Conservation (phyloP, 768 basidiomycete genomes). For the Cystofilobasidium macerans region DNA sequence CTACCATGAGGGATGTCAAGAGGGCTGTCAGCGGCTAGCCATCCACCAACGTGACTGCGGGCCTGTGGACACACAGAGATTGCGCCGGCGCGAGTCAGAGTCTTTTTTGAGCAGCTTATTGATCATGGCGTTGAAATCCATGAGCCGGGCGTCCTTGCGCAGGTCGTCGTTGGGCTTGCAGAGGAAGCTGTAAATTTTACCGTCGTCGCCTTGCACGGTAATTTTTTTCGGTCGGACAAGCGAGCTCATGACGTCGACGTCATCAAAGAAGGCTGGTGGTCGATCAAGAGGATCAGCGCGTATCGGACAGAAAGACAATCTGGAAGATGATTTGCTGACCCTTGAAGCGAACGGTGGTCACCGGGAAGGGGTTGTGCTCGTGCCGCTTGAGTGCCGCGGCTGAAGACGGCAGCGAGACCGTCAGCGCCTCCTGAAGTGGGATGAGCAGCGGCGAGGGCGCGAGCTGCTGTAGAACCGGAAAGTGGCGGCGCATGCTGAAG, state of each 20-base stretch:
- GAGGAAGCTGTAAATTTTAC: slow-evolving; percentile 75
- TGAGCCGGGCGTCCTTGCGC: slow-evolving; percentile 88
- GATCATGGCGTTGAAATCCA: slow-evolving; percentile 97
- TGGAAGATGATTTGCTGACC: too few relatives aligned
- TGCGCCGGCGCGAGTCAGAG: slow-evolving; percentile 79
- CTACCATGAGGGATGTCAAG: slow-evolving; percentile 43
- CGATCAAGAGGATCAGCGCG: not conserved
- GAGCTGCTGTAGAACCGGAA: slow-evolving; percentile 47
- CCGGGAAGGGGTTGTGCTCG: slow-evolving; percentile 70
- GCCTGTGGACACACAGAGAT: slow-evolving; percentile 67
- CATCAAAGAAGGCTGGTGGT: slow-evolving; percentile 59
- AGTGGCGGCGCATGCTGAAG: slow-evolving; percentile 49
- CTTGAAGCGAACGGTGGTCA: slow-evolving; percentile 58
- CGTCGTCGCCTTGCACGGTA: slow-evolving; percentile 69
- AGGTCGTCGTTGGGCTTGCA: slow-evolving; percentile 96
- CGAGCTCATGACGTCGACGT: slow-evolving; percentile 82
- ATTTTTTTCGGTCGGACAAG: slow-evolving; percentile 85
- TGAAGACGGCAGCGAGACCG: slow-evolving; percentile 74
- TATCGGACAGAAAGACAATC: too few relatives aligned
- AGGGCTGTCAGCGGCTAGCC: not conserved
- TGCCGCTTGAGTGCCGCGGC: slow-evolving; percentile 47
- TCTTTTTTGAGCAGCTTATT: slow-evolving; percentile 90
- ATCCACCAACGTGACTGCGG: too few relatives aligned
- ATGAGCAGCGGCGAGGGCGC: slow-evolving; percentile 65
- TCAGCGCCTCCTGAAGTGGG: slow-evolving; percentile 85